Base-by-base conservation (phyloP, 2,329 filamentous ascomycete genomes). In the Cryphonectria carpinicola region DNA sequence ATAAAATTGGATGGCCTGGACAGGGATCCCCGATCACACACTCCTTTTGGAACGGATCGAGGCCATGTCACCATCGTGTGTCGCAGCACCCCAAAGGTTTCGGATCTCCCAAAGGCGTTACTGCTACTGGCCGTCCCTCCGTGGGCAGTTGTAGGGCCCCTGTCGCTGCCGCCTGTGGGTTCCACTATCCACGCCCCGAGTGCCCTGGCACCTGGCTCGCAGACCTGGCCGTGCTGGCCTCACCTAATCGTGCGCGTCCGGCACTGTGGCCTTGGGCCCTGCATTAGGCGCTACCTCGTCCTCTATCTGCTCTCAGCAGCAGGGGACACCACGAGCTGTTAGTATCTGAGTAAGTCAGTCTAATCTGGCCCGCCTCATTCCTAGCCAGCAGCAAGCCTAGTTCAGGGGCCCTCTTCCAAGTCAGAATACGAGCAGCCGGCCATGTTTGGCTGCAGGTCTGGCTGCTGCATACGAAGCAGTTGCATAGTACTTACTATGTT, bases 381-480 rank as follows among this genome's bases (percentile, higher is more conserved):
- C 28, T 8, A 49, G 46, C 54, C 54, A 58, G 54, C 54, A 7
- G 54, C 54, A 58, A 39, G 32, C 58, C 32, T 11, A 5, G 35
- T 17, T 61, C 58, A 61, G 58, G 58, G 58, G 58, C 58, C 35
- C 17, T 39, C 28, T 22, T 39, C 35, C 63, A 52, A 61, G 52
- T 61, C 60, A 17, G 62, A 69, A 69, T 69, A 69, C 67, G 67
- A 69, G 62, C 49, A 62, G 49, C 67, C 60, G 56, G 67, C 52
- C 58, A 13, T 39, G 58, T 61, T 32, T 32, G 54, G 25, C 58
- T n/a, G 17, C 58, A 39, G 32, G 11, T 32, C 32, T 61, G 35
- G 17, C 14, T 35, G 22, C 58, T 61, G 35, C 8, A 39, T 61
- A 39, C 22, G 58, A 35, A 32, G 58, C 58, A 37, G 11, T 61